phyloP scores from a whole-genome alignment of 1,284 basidiomycete genomes.

The Sanghuangporus weigelae region DNA sequence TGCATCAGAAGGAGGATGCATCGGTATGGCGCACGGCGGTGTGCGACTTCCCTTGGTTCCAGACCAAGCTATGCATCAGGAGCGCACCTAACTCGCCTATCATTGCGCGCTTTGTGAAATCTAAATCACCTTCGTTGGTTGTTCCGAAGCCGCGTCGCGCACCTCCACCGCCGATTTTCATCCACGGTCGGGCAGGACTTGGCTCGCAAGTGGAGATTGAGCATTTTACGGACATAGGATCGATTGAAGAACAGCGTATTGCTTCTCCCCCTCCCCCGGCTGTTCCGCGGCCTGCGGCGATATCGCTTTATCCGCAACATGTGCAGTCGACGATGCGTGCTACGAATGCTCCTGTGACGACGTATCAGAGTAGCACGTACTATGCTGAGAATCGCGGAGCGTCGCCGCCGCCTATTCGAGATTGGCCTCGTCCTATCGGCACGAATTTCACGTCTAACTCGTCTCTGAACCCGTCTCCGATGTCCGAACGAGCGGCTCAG shows the following conservation, averaged over 20 bases:
- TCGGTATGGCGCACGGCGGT: conserved; percentile 50
- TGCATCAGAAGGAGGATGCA: conserved; percentile 36
- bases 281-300: conserved; percentile 15
- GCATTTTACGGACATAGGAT: conserved; percentile 32
- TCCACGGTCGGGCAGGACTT: conserved; percentile 32
- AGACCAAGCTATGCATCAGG: conserved; percentile 25
- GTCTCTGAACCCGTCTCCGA: conserved; percentile 2
- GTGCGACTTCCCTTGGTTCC: conserved; percentile 39
- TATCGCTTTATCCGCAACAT: conserved; percentile 28
- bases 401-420: conserved; percentile 45
- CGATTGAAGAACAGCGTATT: conserved; percentile 21
- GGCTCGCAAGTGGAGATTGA: conserved; percentile 43
- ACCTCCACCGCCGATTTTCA: conserved; percentile 28
- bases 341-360: neutral
- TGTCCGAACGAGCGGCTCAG: conserved; percentile 10
- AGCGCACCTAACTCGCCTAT: conserved; percentile 30
- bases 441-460: conserved; percentile 16
- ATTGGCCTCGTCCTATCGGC: conserved; percentile 46
- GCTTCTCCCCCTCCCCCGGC: conserved; percentile 20
- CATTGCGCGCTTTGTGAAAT: conserved; percentile 26
- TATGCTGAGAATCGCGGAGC: conserved; percentile 19
- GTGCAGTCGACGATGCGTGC: conserved; percentile 23
- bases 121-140: conserved; percentile 29
- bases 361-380: conserved; percentile 7
- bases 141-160: conserved; percentile 38